Evolutionary conservation across 345 rosid species (phyloP), one percentile per base, ranked within the genome.

Genomic region (Brassica incana): DNA sequence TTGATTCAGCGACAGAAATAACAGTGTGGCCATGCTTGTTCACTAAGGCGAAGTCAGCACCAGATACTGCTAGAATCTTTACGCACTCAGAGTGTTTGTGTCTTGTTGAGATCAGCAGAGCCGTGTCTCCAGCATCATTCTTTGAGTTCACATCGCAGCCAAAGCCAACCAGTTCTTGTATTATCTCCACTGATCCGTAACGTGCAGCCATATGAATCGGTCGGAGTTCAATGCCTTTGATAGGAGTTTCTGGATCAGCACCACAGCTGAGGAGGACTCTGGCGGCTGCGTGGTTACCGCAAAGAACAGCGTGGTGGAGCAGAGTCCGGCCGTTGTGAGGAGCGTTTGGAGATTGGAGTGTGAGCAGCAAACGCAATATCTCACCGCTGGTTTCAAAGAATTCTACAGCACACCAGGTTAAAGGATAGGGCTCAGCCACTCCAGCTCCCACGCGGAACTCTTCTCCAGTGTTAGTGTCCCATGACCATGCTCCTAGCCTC

Each of bases 371-470:
- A 30, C 83, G 81, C 83, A 96, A 82, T 67, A 93, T 90, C 7
- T 88, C 70, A 60, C 99, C 98, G 54, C 88, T 89, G 18, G 73
- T 83, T 88, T 93, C 99, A 78, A 89, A 96, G 76, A 89, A 96
- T 81, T 96, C 99, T 56, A 96, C 95, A 5, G 97, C 97, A 79
- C 93, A 96, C 97, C 99, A 93, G 30, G 89, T 85, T 84, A 93
- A 85, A 64, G 85, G 82, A 76, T 93, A 96, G 2, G 99, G 97
- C 71, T 96, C 99, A 16, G 99, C 95, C 65, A 96, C 78, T 87
- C 98, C 99, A 23, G 98, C 99, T 54, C 99, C 99, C 11, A 96
- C 97, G 10, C 95, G 84, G 66, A 89, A 80, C 86, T 96, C 99
- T 88, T 96, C 98, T 18, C 97, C 99, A 9, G 94, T 89, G 65